phyloP scores from a whole-genome alignment of 2,329 filamentous ascomycete species.

The Ophiostoma sp. region DNA sequence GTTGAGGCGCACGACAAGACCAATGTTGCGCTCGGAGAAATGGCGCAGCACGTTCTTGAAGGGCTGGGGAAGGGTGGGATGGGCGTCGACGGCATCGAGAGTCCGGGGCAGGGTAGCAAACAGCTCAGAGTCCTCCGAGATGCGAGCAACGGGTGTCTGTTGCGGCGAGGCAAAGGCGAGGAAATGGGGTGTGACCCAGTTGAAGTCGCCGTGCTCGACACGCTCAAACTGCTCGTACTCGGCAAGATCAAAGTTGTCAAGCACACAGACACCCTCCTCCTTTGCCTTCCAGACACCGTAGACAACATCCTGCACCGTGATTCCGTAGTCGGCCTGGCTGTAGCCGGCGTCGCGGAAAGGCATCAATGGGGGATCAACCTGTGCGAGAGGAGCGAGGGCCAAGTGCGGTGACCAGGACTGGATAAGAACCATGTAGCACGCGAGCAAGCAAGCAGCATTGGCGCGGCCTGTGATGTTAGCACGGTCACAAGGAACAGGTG shows the following conservation, averaged over 20 bases:
- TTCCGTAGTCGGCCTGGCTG: conserved; percentile 92
- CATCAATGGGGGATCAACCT: conserved; percentile 96
- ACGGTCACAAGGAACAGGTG: neutral
- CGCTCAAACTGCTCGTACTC: conserved; percentile 95
- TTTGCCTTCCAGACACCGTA: conserved; percentile 99
- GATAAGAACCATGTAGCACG: conserved; percentile 98
- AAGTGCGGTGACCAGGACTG: conserved; percentile 97
- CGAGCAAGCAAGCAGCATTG: conserved; percentile 90
- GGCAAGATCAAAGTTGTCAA: conserved; percentile 92
- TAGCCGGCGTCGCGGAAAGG: conserved; percentile 97
- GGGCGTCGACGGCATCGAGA: conserved; percentile 63
- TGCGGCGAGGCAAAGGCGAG: conserved; percentile 95
- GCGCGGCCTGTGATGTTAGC: conserved; percentile 60
- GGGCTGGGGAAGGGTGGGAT: conserved; percentile 67
- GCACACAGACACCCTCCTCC: conserved; percentile 83
- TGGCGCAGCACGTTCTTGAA: conserved; percentile 96
- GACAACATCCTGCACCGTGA: conserved; percentile 94
- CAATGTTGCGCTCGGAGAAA: conserved; percentile 82
- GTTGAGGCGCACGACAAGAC: conserved; percentile 90
- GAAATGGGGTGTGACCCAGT: conserved; percentile 95
- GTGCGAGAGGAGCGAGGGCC: conserved; percentile 88
- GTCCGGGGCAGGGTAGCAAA: conserved; percentile 71
- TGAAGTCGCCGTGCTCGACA: conserved; percentile 98
- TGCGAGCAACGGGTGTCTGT: conserved; percentile 66
- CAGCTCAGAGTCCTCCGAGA: conserved; percentile 65